Conservation (phyloP, 768 basidiomycete species). For the Gloeostereum incarnatum region DNA sequence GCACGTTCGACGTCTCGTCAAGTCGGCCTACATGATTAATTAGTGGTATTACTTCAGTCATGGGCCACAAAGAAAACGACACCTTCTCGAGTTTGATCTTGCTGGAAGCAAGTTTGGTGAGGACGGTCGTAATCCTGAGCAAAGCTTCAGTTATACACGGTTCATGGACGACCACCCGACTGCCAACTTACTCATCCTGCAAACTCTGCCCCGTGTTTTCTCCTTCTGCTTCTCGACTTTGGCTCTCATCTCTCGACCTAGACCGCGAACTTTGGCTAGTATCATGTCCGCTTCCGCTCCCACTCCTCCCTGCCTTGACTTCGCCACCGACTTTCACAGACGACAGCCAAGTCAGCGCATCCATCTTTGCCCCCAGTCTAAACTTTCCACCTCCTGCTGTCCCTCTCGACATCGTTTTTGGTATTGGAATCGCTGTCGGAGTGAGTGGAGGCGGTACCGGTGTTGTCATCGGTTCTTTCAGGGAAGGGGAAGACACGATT, state of each 20-base stretch:
- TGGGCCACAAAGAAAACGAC: slow-evolving; percentile 5
- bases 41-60: slow-evolving; percentile 2
- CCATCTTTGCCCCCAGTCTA: slow-evolving; percentile 46
- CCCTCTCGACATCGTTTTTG: slow-evolving; percentile 20
- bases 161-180: not conserved
- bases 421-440: not conserved
- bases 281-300: slow-evolving; percentile 38
- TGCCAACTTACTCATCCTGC: slow-evolving; percentile 59
- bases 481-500: no score
- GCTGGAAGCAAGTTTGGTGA: slow-evolving; percentile 52
- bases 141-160: slow-evolving; percentile 2
- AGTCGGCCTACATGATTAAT: slow-evolving; percentile 39
- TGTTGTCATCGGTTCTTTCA: no score
- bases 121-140: slow-evolving; percentile 63
- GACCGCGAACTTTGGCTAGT: slow-evolving; percentile 40
- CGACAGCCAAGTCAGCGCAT: slow-evolving; percentile 63
- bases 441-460: not conserved
- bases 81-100: slow-evolving; percentile 87
- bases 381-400: slow-evolving; percentile 39
- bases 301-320: slow-evolving; percentile 40
- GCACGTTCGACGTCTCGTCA: slow-evolving; percentile 67
- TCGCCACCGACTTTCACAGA: slow-evolving; percentile 64
- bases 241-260: slow-evolving; percentile 9
- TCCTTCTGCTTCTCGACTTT: slow-evolving; percentile 14
- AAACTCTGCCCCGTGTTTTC: slow-evolving; percentile 36